A percentile compares a stretch with the other conserved stretches of the same genome.
Conservation (phyloP, 2,329 filamentous ascomycete species). For the Trematosphaeria pertusa region DNA sequence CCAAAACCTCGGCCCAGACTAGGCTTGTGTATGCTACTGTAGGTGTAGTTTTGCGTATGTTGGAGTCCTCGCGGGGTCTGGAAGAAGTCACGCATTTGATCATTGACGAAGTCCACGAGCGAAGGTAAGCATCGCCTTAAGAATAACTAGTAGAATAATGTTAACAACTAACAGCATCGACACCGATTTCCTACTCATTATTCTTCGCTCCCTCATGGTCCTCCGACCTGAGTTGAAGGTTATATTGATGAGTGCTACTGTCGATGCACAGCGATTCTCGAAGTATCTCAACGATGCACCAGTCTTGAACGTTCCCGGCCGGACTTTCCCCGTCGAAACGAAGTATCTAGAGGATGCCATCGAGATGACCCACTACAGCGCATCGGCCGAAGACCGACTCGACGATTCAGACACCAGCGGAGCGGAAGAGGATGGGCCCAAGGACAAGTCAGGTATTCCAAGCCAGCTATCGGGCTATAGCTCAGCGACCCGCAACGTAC, state of each 20-base stretch:
- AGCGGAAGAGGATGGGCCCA: constrained; percentile 57
- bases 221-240: constrained; percentile 86
- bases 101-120: constrained; percentile 97
- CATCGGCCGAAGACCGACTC: constrained; percentile 55
- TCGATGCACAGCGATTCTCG: constrained; percentile 91
- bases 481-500: constrained; percentile 73
- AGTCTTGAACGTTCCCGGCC: constrained; percentile 86
- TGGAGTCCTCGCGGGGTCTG: constrained; percentile 86
- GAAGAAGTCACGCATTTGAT: constrained; percentile 91
- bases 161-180: constrained; percentile 69
- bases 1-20: constrained; percentile 81
- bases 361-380: constrained; percentile 78
- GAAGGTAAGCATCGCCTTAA: constrained; percentile 53
- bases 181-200: constrained; percentile 93
- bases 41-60: constrained; percentile 96
- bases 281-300: constrained; percentile 85
- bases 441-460: constrained; percentile 64
- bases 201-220: constrained; percentile 81
- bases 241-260: constrained; percentile 95
- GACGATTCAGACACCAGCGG: constrained; percentile 53
- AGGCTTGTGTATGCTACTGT: constrained; percentile 86
- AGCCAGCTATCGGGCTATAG: constrained; percentile 77
- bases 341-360: constrained; percentile 92
- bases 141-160: neutral
- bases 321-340: constrained; percentile 90